Evolutionary conservation across 495 filamentous ascomycete species (phyloP), one percentile per base, ranked within the genome.

Genomic region (Talaromyces liani): DNA sequence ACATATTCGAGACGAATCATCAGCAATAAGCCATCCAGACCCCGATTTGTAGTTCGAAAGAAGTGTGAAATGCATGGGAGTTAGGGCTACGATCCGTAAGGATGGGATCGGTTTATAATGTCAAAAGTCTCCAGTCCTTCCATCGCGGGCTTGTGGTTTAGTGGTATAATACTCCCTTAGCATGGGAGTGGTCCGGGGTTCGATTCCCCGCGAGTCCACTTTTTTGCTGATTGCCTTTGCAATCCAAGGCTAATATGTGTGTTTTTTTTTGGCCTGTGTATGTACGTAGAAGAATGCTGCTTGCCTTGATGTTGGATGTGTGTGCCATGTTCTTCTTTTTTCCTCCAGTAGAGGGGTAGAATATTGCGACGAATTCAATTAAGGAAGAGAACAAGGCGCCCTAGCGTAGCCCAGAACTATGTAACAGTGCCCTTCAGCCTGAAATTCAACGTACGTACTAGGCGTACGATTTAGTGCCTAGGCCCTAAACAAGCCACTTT

Each of bases 141-240:
- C 61, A 12, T 64, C 14, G 18, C 67, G 73, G 73, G 73, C 71
- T 72, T 75, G 73, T 77, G 74, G 74, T 77, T 74, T 77, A 77
- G 74, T 77, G 74, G 74, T 75, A 77, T 77, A 75, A 76, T 71
- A 70, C 71, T 67, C 70, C 68, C 71, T 79, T 79, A 75, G 76
- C 72, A 75, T 79, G 77, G 77, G 77, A 75, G 79, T 78, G 78
- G 80, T 82, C 80, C 78, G 75, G 80, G 80, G 77, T 82, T 83
- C 80, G 77, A 82, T 81, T 82, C 77, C 79, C 80, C 73, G 80
- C 80, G 77, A 75, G 72, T 75, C 74, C 74, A 76, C 67, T 61
- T 66, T 71, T 64, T 65, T 59, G 53, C 53, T 14, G 36, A 16
- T 41, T 3, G 5, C 10, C 47, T n/a, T 10, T 51, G 20, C n/a